Conservation (phyloP, 2,329 filamentous ascomycete species). For the Albophoma yamanashiensis region DNA sequence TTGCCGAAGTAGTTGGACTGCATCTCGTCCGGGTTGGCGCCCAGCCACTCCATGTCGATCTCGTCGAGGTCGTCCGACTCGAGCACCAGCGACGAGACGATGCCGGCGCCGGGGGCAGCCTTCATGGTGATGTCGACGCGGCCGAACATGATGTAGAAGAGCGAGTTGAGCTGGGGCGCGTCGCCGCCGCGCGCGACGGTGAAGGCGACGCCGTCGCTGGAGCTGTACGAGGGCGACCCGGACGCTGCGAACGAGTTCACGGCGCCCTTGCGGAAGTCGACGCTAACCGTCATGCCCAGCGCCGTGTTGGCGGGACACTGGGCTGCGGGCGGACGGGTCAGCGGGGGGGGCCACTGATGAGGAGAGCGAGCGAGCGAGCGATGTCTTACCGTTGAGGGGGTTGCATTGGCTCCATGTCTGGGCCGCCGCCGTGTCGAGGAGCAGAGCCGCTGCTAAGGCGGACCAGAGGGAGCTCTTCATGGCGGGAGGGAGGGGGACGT, state of each 20-base stretch:
- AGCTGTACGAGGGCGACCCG: constrained; percentile 60
- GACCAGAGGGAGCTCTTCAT: neutral
- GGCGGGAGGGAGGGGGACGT: neutral
- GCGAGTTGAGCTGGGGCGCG: constrained; percentile 72
- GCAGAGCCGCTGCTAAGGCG: constrained; percentile 3
- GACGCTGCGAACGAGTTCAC: constrained; percentile 70
- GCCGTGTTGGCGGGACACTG: constrained; percentile 68
- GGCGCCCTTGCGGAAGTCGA: constrained; percentile 70
- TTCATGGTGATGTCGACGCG: constrained; percentile 79
- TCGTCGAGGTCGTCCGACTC: constrained; percentile 90
- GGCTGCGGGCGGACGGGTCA: constrained; percentile 19
- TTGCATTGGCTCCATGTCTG: constrained; percentile 25
- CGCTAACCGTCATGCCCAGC: constrained; percentile 68
- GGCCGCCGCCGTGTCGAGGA: constrained; percentile 16
- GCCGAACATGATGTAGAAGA: constrained; percentile 99
- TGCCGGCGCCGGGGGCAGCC: constrained; percentile 77
- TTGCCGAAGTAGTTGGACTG: constrained; percentile 98
- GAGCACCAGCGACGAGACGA: constrained; percentile 85
- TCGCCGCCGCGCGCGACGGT: constrained; percentile 71
- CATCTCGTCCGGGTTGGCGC: constrained; percentile 63
- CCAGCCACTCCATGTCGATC: constrained; percentile 96
- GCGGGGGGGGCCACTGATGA: neutral
- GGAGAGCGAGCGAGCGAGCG: neutral
- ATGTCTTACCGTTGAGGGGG: constrained; percentile 18
- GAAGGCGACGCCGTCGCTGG: constrained; percentile 65